Base-by-base conservation (phyloP, 2,329 filamentous ascomycete genomes). In the Metarhizium sp. region DNA sequence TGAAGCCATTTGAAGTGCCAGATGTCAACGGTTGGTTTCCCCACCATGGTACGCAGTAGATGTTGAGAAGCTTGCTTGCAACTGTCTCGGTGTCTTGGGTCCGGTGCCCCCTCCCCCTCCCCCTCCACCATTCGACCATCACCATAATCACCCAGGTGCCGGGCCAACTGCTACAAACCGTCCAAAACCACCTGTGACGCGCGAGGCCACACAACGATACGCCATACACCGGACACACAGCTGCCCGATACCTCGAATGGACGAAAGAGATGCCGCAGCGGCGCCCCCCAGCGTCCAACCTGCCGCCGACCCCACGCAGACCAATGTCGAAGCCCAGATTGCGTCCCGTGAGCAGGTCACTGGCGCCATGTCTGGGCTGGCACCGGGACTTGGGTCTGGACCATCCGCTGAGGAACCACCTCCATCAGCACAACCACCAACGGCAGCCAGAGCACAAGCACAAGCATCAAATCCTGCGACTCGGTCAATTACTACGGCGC, bases 321-420 rank as follows among this genome's bases (percentile, higher is more conserved):
- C 58, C 59, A 58, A 55, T 57, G 55, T 57, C 57, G 56, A 56
- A 36, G 52, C 51, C 47, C 54, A 34, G 49, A 48, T 4, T 6
- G 38, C 50, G 57, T 57, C 60, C 58, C 57, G 59, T 59, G 59
- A 60, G 53, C 59, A 58, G 52, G 55, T 54, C 55, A 51, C 51
- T 36, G 48, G 30, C 54, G 57, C 54, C 57, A 52, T 57, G 53
- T 47, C 56, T 50, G 51, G 38, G 18, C 51, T 38, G 46, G 29
- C 36, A 47, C 52, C 32, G 10, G 47, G 47, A 18, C 16, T 47
- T 50, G 57, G 51, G 51, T 38, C 57, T 50, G 51, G 54, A 45
- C 54, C 54, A 50, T 46, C 30, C 45, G 20, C 50, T 29, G 52
- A 53, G 36, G 38, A 53, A 55, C 34, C 55, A 55, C 29, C 34